Base-by-base conservation (phyloP, 1,284 basidiomycete species). In the Austroboletus niveus region DNA sequence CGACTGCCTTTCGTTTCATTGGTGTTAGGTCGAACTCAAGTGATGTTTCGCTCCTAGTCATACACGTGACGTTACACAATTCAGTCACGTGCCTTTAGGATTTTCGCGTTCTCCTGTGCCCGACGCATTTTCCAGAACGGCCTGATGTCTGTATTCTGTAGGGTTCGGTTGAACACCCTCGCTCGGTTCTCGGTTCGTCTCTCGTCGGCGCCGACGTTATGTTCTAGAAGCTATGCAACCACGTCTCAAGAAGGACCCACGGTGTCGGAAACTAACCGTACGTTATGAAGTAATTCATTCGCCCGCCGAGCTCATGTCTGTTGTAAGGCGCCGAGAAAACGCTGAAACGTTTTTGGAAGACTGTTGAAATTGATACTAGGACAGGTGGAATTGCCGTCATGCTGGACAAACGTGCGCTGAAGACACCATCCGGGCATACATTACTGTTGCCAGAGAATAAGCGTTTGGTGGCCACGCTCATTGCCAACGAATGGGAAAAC, bases 401-500 rank as follows among this genome's bases (percentile, higher is more conserved):
- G 6, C 78, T 99, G 45, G 96, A 99, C 75, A 80, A 83, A 55
- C 83, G 94, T 27, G 75, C 89, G 0, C 78, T 99, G 51, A 94
- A 91, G 68, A 98, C 96, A 15, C 94, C 96, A 0, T 79, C 76
- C 0, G 94, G 95, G 7, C 82, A 85, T 35, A 77, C 77, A 7
- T 73, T 99, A 31, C 66, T 85, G 27, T 65, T 99, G 15, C 94
- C 94, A 0, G 69, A 73, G 36, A 75, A 84, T 52, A 89, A 92
- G 60, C 71, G 77, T 42, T 68, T 96, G 32, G 76, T 91, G 17
- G 94, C 96, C 1, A 78, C 89, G 1, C 78, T 98, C 51, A 87
- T 99, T 58, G 95, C 94, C 10, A 82, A 89, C 53, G 96, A 99
- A 74, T 99, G 96, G 96, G 92, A 97, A 66, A 92, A 90, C 65